These are phyloP conservation scores for Anethum foeniculum DNA, from an alignment of 140 eudicot genomes.

Conservation along the genomic window DNA sequence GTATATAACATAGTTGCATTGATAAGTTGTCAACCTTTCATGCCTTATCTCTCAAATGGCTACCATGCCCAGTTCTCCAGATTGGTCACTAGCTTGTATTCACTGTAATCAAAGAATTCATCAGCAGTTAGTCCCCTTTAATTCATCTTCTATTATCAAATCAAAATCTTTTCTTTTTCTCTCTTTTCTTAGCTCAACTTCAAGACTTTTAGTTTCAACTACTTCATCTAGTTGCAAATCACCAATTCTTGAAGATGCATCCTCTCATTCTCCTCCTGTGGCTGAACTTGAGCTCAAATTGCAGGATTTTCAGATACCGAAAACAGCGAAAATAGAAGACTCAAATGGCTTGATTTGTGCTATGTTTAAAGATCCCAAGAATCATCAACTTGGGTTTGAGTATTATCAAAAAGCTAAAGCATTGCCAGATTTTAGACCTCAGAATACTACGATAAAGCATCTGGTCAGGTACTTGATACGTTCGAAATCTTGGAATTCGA, in stretches of 20 bases:
- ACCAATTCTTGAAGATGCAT: constrained; percentile 37
- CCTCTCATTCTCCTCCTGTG: constrained; percentile 17
- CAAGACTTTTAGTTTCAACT: constrained; percentile 21
- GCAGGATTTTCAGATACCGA: constrained; percentile 29
- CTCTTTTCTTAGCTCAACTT: constrained; percentile 31
- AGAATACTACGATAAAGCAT: constrained; percentile 51
- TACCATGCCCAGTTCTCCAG: constrained; percentile 37
- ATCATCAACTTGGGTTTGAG: constrained; percentile 38
- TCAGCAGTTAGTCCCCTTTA: constrained; percentile 13
- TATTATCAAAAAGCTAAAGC: constrained; percentile 54
- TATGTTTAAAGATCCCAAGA: constrained; percentile 42
- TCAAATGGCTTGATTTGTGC: constrained; percentile 38
- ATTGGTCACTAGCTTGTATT: constrained; percentile 34
- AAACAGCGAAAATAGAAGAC: constrained; percentile 26
- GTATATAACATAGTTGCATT: constrained; percentile 11
- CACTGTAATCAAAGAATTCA: constrained; percentile 18
- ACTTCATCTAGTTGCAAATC: constrained; percentile 25
- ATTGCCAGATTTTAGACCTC: constrained; percentile 50
- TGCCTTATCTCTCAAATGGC: constrained; percentile 50
- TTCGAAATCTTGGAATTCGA: constrained; percentile 45
- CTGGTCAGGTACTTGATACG: constrained; percentile 58
- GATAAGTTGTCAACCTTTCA: constrained; percentile 13
- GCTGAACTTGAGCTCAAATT: constrained; percentile 31
- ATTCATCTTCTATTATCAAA: constrained; percentile 16
- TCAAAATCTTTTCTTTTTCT: constrained; percentile 23